phyloP scores from a whole-genome alignment of 306 rosid species.

The Crotalaria pallida region DNA sequence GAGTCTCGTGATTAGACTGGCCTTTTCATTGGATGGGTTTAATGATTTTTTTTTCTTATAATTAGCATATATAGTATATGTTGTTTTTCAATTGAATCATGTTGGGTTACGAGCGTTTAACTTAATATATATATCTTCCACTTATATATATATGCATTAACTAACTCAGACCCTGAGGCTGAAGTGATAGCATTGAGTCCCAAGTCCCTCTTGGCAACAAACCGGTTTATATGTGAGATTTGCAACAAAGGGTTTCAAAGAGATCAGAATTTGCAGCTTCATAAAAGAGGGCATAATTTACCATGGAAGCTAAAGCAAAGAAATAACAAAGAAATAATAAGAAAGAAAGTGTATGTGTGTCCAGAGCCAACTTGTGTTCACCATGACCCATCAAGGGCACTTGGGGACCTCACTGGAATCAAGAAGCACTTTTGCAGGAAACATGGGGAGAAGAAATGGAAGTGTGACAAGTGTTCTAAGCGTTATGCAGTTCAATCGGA shows the following conservation, averaged over 20 bases:
- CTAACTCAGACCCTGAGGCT: slow-evolving; percentile 87
- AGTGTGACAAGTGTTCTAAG: slow-evolving; percentile 87
- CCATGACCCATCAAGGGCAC: slow-evolving; percentile 80
- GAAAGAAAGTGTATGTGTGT: slow-evolving; percentile 76
- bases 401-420: slow-evolving; percentile 89
- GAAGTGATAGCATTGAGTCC: slow-evolving; percentile 89
- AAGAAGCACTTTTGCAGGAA: slow-evolving; percentile 86
- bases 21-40: too few relatives aligned
- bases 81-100: background rate
- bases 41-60: too few relatives aligned
- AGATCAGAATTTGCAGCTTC: slow-evolving; percentile 89
- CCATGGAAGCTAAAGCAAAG: slow-evolving; percentile 92
- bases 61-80: background rate
- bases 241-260: slow-evolving; percentile 88
- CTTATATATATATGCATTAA: too few relatives aligned
- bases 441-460: slow-evolving; percentile 95
- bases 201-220: slow-evolving; percentile 62
- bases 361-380: slow-evolving; percentile 75
- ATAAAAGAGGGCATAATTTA: slow-evolving; percentile 81
- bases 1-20: too few relatives aligned
- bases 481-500: slow-evolving; percentile 89
- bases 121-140: too few relatives aligned
- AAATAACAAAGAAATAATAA: slow-evolving; percentile 43
- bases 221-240: slow-evolving; percentile 72
- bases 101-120: too few relatives aligned